These are phyloP conservation scores for Aspergillus sclerotiicarbonarius DNA, from an alignment of 495 filamentous ascomycete genomes.

Conservation along the genomic window DNA sequence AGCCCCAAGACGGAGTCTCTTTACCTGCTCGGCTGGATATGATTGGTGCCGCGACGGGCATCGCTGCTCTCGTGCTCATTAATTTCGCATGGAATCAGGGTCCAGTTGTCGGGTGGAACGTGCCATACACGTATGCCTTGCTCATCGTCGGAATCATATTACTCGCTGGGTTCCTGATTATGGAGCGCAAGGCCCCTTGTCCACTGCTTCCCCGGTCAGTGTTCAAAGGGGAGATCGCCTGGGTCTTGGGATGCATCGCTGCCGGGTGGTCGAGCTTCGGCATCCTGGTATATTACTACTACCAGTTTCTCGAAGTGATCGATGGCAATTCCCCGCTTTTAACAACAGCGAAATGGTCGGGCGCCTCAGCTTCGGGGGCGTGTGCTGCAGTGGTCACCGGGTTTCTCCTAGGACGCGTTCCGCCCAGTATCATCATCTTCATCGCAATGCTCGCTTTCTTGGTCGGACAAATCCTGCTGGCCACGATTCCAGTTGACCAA, in stretches of 20 bases:
- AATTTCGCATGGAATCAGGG: slow-evolving; percentile 46
- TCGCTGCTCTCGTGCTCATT: slow-evolving; percentile 40
- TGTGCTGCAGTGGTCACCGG: background rate
- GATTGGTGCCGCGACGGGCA: slow-evolving; percentile 39
- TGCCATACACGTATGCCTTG: slow-evolving; percentile 37
- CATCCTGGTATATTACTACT: slow-evolving; percentile 32
- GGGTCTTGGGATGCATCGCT: slow-evolving; percentile 36
- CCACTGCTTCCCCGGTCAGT: slow-evolving; percentile 42
- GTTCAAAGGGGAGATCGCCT: slow-evolving; percentile 26
- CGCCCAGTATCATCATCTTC: background rate
- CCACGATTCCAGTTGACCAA: background rate
- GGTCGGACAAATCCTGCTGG: background rate
- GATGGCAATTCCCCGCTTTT: background rate
- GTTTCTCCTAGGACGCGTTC: background rate
- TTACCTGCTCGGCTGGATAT: slow-evolving; percentile 40
- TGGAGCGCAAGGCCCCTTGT: slow-evolving; percentile 28
- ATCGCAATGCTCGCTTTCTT: background rate
- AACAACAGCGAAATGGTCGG: background rate
- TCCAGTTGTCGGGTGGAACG: slow-evolving; percentile 31
- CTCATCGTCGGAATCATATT: slow-evolving; percentile 35
- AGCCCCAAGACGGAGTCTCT: background rate
- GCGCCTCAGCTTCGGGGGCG: background rate
- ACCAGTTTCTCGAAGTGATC: background rate
- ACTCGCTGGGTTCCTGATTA: slow-evolving; percentile 29
- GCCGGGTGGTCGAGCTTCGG: slow-evolving; percentile 43